phyloP scores from a whole-genome alignment of 2,329 filamentous ascomycete species.

The Aspergillus spinulosporus region DNA sequence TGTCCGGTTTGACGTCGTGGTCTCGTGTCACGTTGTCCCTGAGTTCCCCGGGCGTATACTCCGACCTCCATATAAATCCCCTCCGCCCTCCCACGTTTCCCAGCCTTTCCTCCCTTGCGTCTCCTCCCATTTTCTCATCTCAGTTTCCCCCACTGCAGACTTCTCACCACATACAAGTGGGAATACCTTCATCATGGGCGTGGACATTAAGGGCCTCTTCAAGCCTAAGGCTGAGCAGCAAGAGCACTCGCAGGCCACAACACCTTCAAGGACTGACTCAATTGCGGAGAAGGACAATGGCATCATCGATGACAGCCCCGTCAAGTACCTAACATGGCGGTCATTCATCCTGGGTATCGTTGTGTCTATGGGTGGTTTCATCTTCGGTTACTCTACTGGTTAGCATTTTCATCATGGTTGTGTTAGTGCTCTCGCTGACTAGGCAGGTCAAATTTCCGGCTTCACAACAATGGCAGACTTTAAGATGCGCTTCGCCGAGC shows the following conservation, averaged over 20 bases:
- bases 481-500: conserved; percentile 42
- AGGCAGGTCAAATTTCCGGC: conserved; percentile 46
- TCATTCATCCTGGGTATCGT: conserved; percentile 47
- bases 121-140: conserved; percentile 4
- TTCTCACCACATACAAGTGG: conserved; percentile 3
- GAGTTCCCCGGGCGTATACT: background rate
- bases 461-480: conserved; percentile 52
- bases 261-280: conserved; percentile 35
- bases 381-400: conserved; percentile 49
- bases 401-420: conserved; percentile 15
- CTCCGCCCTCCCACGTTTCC: conserved; percentile 15
- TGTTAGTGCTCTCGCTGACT: background rate
- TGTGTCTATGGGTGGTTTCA: conserved; percentile 51
- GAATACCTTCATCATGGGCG: conserved; percentile 29
- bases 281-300: conserved; percentile 35
- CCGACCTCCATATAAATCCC: conserved; percentile 23
- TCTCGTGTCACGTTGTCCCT: background rate
- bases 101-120: conserved; percentile 5
- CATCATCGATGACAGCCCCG: conserved; percentile 43
- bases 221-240: conserved; percentile 33
- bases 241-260: conserved; percentile 37
- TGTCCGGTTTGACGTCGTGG: conserved; percentile 2
- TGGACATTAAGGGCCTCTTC: conserved; percentile 31
- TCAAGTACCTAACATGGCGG: conserved; percentile 45
- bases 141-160: background rate